phyloP scores from a whole-genome alignment of 2,329 filamentous ascomycete genomes.

The Botrytis galanthina region DNA sequence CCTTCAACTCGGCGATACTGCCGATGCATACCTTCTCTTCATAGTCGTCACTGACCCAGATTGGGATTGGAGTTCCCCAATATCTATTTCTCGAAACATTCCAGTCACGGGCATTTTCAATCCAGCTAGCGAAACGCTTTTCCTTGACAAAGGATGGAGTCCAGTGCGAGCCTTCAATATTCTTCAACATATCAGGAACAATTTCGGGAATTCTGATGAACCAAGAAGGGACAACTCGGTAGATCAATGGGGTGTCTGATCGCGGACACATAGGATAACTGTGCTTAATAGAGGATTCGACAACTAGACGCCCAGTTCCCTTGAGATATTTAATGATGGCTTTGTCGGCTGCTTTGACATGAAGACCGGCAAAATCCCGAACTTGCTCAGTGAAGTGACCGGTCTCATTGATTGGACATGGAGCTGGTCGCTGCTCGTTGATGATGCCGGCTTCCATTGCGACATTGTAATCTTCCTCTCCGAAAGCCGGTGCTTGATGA shows the following conservation, averaged over 20 bases:
- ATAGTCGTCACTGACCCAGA: slow-evolving; percentile 88
- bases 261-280: slow-evolving; percentile 92
- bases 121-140: slow-evolving; percentile 87
- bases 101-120: slow-evolving; percentile 88
- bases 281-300: slow-evolving; percentile 85
- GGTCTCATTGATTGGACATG: slow-evolving; percentile 84
- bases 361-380: slow-evolving; percentile 76
- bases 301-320: slow-evolving; percentile 69
- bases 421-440: slow-evolving; percentile 72
- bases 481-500: slow-evolving; percentile 89
- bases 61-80: slow-evolving; percentile 89
- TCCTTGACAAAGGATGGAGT: slow-evolving; percentile 89
- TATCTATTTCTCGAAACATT: slow-evolving; percentile 92
- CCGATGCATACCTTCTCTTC: slow-evolving; percentile 85
- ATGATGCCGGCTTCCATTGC: slow-evolving; percentile 75
- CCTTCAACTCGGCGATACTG: slow-evolving; percentile 78
- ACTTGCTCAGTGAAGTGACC: slow-evolving; percentile 78
- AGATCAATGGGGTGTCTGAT: slow-evolving; percentile 93
- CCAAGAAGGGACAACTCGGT: slow-evolving; percentile 89
- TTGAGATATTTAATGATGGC: slow-evolving; percentile 89
- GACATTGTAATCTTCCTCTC: slow-evolving; percentile 93
- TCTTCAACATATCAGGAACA: slow-evolving; percentile 84
- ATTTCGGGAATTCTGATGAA: slow-evolving; percentile 85
- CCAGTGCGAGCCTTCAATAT: slow-evolving; percentile 88
- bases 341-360: slow-evolving; percentile 92